These are phyloP conservation scores for Komagataella phaffii DNA, from an alignment of 805 yeast genomes.

Conservation along the genomic window DNA sequence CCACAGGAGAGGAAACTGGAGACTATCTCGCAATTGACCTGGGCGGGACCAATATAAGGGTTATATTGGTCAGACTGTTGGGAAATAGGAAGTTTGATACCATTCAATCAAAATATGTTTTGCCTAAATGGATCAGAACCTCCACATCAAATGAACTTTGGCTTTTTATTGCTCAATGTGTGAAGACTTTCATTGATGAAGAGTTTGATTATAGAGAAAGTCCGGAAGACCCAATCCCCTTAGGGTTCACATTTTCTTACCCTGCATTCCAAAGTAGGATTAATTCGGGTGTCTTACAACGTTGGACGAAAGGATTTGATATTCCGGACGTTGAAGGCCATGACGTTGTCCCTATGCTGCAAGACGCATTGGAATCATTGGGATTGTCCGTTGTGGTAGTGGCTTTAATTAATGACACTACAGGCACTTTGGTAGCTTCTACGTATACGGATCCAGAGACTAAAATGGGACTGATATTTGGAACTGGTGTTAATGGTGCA, in stretches of 20 bases:
- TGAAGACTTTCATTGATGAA: slow-evolving; percentile 55
- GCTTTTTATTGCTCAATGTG: slow-evolving; percentile 75
- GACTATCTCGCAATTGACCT: slow-evolving; percentile 86
- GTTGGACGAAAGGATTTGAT: slow-evolving; percentile 98
- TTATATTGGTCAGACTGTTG: slow-evolving; percentile 70
- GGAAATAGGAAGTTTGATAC: slow-evolving; percentile 82
- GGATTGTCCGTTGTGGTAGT: slow-evolving; percentile 74
- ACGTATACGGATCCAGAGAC: slow-evolving; percentile 82
- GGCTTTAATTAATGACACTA: slow-evolving; percentile 92
- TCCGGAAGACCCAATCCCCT: slow-evolving; percentile 54
- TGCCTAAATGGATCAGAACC: slow-evolving; percentile 70
- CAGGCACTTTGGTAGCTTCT: slow-evolving; percentile 94
- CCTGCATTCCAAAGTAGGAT: slow-evolving; percentile 79
- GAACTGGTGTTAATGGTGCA: slow-evolving; percentile 97
- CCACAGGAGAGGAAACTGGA: slow-evolving; percentile 86
- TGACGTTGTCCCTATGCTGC: slow-evolving; percentile 88
- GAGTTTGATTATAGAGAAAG: slow-evolving; percentile 35
- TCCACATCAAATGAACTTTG: slow-evolving; percentile 68
- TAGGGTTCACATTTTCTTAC: slow-evolving; percentile 93
- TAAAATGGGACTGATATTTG: slow-evolving; percentile 91
- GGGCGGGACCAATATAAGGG: slow-evolving; percentile 96
- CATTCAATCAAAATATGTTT: slow-evolving; percentile 71
- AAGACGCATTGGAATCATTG: slow-evolving; percentile 49
- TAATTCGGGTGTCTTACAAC: slow-evolving; percentile 76
- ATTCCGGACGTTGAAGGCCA: slow-evolving; percentile 87